Base-by-base conservation (phyloP, 2,329 filamentous ascomycete species). In the Fusarium oligoseptatum region DNA sequence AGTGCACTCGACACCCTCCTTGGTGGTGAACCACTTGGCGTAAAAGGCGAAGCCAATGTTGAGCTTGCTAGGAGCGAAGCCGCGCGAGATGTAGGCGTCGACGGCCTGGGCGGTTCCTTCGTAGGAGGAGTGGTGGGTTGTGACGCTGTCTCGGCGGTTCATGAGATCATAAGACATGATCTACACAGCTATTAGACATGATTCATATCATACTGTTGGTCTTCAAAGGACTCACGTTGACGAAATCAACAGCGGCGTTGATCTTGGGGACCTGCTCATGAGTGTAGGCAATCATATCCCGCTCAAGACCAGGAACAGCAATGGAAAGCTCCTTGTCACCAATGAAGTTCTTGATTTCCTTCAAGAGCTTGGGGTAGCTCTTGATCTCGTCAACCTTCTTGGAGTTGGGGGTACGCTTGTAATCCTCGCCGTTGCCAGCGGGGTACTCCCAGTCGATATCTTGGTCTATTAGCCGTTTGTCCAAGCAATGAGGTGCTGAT, bases 121-220 rank as follows among this genome's bases (percentile, higher is more conserved):
- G 27, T 93, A 83, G 7, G 90, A 90, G 11, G 87, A 89, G 76
- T 94, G 92, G 79, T 94, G 92, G 32, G 85, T 87, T 3, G 92
- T 94, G 22, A 86, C 81, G 60, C 84, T 89, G 80, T 94, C 90
- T n/a, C 93, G 89, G 12, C 92, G 90, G 82, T 93, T 94, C 88
- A 93, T 92, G 57, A 94, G 80, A 78, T 94, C 92, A 80, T 94
- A 94, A 10, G 88, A 87, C 92, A 94, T 94, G 72, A 94, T 83
- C 82, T 83, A 12, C 14, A 4, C 0, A 0, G 7, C 0, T 4
- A 56, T 76, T 14, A 78, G 57, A 7, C 6, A 0, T 4, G 7
- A 9, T 3, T 2, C 1, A 0, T 0, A 17, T 17, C 2, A 15
- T 1, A 9, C 2, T 4, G 2, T 0, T 37, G 8, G 3, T 14